A percentile compares a stretch with the other conserved stretches of the same genome.
phyloP scores from a whole-genome alignment of 768 basidiomycete genomes.

The Fomitopsis serialis region DNA sequence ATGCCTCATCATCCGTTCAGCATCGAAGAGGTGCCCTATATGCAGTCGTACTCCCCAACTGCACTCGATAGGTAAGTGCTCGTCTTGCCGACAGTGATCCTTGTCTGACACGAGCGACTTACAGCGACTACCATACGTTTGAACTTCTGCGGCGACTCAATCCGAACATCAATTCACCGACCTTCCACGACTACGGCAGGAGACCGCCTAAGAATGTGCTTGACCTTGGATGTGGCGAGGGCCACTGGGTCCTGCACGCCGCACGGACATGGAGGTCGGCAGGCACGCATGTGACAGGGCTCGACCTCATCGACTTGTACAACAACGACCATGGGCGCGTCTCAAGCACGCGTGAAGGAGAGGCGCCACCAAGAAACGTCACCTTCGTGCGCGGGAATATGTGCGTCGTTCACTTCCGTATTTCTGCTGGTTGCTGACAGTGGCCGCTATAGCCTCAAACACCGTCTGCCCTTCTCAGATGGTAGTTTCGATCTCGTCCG shows the following conservation, averaged over 20 bases:
- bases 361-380: slow-evolving; percentile 30
- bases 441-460: slow-evolving; percentile 37
- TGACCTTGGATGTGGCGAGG: slow-evolving; percentile 74
- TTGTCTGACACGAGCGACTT: not conserved
- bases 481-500: slow-evolving; percentile 67
- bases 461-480: slow-evolving; percentile 55
- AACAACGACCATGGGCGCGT: slow-evolving; percentile 9
- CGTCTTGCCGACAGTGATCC: not conserved
- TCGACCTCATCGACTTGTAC: slow-evolving; percentile 51
- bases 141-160: too few relatives aligned
- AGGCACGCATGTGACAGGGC: slow-evolving; percentile 50
- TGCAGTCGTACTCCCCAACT: slow-evolving; percentile 60
- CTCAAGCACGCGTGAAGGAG: too few relatives aligned
- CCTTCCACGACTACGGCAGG: slow-evolving; percentile 47
- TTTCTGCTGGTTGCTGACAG: slow-evolving; percentile 1
- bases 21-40: slow-evolving; percentile 39
- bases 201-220: slow-evolving; percentile 51
- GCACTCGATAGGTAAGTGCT: slow-evolving; percentile 53
- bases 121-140: not conserved
- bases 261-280: slow-evolving; percentile 52
- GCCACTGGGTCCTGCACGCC: slow-evolving; percentile 62
- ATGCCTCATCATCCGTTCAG: slow-evolving; percentile 38
- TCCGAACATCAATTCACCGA: slow-evolving; percentile 31
- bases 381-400: slow-evolving; percentile 61
- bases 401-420: slow-evolving; percentile 35